Conservation (phyloP, 352 stramenopile genomes). For the Phytophthora pinifolia region DNA sequence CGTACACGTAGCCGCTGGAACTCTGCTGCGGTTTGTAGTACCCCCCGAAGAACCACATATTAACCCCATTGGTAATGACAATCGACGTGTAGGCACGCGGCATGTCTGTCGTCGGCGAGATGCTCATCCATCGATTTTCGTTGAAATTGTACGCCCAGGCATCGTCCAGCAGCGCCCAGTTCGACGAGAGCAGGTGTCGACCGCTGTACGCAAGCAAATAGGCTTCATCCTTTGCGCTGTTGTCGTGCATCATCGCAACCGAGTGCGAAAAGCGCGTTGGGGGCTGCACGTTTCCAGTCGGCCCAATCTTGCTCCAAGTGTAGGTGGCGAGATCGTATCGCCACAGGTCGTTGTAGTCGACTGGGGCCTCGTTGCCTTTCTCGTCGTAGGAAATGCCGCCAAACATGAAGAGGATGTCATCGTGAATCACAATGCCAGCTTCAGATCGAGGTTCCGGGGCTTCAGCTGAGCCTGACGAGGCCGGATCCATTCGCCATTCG, state of each 20-base stretch:
- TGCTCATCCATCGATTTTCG: constrained; percentile 38
- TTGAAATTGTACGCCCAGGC: constrained; percentile 63
- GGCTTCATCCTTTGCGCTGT: constrained; percentile 16
- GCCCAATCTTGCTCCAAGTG: constrained; percentile 42
- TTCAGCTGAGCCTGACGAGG: constrained; percentile 4
- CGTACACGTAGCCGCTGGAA: constrained; percentile 68
- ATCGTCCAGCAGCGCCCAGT: constrained; percentile 56
- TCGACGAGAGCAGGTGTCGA: constrained; percentile 42
- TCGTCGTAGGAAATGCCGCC: constrained; percentile 71
- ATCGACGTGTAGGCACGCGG: constrained; percentile 68
- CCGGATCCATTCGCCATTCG: constrained; percentile 44
- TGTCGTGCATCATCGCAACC: constrained; percentile 36
- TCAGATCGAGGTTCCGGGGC: constrained; percentile 48
- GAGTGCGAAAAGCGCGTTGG: constrained; percentile 67
- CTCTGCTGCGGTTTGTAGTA: constrained; percentile 63
- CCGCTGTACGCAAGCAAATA: constrained; percentile 66
- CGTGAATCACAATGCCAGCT: constrained; percentile 45
- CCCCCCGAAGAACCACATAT: constrained; percentile 77
- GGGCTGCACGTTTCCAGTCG: constrained; percentile 22
- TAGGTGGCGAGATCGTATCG: constrained; percentile 48
- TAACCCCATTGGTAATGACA: constrained; percentile 38
- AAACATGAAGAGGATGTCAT: constrained; percentile 62
- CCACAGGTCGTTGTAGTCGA: constrained; percentile 67
- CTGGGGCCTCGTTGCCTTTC: constrained; percentile 28
- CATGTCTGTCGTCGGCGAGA: constrained; percentile 16